These are phyloP conservation scores for Bothia castanella DNA, from an alignment of 1,284 basidiomycete genomes.

Conservation along the genomic window DNA sequence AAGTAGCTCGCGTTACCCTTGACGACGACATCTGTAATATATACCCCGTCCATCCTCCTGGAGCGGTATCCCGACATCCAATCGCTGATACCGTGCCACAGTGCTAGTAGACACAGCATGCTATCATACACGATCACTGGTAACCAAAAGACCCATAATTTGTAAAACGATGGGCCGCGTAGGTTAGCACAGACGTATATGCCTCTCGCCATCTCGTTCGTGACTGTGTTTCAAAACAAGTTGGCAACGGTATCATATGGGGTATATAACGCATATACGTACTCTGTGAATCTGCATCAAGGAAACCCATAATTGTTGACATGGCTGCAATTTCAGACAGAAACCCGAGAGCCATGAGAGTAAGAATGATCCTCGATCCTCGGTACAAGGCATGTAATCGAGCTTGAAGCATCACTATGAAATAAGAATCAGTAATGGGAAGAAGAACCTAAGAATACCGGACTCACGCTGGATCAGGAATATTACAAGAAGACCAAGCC, in stretches of 20 bases:
- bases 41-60: not conserved
- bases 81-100: slow-evolving; percentile 12
- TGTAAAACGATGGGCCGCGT: slow-evolving; percentile 7
- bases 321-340: slow-evolving; percentile 11
- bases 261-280: not conserved
- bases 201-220: slow-evolving; percentile 9
- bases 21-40: slow-evolving; percentile 11
- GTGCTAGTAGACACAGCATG: slow-evolving; percentile 15
- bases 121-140: slow-evolving; percentile 15
- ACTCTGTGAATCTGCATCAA: slow-evolving; percentile 8
- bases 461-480: slow-evolving; percentile 17
- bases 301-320: not conserved
- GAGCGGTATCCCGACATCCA: slow-evolving; percentile 6
- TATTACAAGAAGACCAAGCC: not conserved
- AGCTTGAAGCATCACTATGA: slow-evolving; percentile 18
- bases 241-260: no score
- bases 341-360: slow-evolving; percentile 12
- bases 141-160: slow-evolving; percentile 17
- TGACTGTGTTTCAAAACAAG: slow-evolving; percentile 1
- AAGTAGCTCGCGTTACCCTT: slow-evolving; percentile 21
- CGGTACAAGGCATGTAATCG: slow-evolving; percentile 18
- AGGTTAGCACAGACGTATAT: slow-evolving; percentile 19
- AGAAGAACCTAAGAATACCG: not conserved
- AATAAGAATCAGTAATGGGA: not conserved
- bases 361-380: slow-evolving; percentile 11